Evolutionary conservation across 257 asterid genomes (phyloP), one percentile per base, ranked within the genome.

Genomic region (Fraxinus anomala): DNA sequence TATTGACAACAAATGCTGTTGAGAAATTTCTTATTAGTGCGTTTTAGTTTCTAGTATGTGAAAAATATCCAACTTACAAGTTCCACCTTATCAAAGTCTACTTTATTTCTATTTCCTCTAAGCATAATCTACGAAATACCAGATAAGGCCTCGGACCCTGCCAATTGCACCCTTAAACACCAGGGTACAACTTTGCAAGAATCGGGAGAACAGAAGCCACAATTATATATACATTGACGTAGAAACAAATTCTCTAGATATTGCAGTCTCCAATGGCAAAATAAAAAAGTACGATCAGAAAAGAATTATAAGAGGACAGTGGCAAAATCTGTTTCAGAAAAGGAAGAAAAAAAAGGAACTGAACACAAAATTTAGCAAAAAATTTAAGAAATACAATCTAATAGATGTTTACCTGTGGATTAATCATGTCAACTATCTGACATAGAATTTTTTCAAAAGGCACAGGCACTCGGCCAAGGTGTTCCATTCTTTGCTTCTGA

Each of bases 391-490:
- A 51, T 30, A 75, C 4, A 44, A 78, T 51, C 28, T 34, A 39
- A 37, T 36, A 59, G 78, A 84, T 80, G 47, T 68, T 82, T 68
- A 93, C 99, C 97, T 93, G 97, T 70, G 98, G 99, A 78, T 82
- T 81, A 82, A 96, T 82, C 98, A 93, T 96, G 91, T 93, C 99
- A 81, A 96, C 92, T 76, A 96, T 92, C 87, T 92, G 99, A 83
- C 97, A 93, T 79, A 96, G 84, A 79, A 96, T 91, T 88, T 92
- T 96, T 90, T 96, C 98, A 87, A 93, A 96, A 80, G 93, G 97
- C 63, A 96, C 97, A 86, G 97, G 97, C 89, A 92, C 97, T 85
- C 92, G 97, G 82, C 97, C 97, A 97, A 92, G 90, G 90, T 97
- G 89, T 85, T 92, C 98, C 98, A 96, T 93, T 87, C 98, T 90